Conservation (phyloP, 2,329 filamentous ascomycete genomes). For the Fusarium abutilonis region DNA sequence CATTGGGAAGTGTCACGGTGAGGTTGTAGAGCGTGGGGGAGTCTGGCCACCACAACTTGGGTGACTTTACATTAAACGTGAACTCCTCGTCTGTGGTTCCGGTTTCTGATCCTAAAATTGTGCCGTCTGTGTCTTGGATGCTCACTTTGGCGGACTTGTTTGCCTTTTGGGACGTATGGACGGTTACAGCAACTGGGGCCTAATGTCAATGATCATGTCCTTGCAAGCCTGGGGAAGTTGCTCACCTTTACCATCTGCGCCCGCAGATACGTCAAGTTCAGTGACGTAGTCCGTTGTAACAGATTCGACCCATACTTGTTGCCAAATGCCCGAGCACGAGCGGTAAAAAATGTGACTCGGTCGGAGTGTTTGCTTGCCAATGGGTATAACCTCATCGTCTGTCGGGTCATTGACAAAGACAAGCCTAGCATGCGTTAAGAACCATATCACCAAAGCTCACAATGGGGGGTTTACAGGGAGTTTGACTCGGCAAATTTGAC, state of each 20-base stretch:
- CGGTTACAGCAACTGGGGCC: conserved; percentile 7
- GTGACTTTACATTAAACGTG: conserved; percentile 63
- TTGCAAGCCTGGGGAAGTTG: no score
- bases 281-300: conserved; percentile 67
- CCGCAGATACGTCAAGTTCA: conserved; percentile 67
- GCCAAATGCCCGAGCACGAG: conserved; percentile 79
- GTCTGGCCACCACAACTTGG: conserved; percentile 72
- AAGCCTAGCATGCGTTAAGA: conserved; percentile 2
- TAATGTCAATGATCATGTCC: no score
- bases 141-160: background rate
- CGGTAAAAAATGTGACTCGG: conserved; percentile 75
- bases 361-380: conserved; percentile 70
- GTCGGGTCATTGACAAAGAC: conserved; percentile 75
- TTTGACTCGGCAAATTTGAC: conserved; percentile 24
- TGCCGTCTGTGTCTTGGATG: background rate
- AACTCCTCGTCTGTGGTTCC: conserved; percentile 60
- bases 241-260: conserved; percentile 45
- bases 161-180: conserved; percentile 2
- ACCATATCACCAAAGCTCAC: background rate
- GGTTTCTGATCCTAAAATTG: conserved; percentile 4
- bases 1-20: conserved; percentile 58
- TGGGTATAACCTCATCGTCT: conserved; percentile 68
- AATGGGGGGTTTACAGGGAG: conserved; percentile 11
- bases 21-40: conserved; percentile 72
- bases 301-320: conserved; percentile 76